Percentiles rank a stretch among this genome's conserved stretches.
Evolutionary conservation across 768 basidiomycete species (phyloP).

Genomic region (Collybia nuda): DNA sequence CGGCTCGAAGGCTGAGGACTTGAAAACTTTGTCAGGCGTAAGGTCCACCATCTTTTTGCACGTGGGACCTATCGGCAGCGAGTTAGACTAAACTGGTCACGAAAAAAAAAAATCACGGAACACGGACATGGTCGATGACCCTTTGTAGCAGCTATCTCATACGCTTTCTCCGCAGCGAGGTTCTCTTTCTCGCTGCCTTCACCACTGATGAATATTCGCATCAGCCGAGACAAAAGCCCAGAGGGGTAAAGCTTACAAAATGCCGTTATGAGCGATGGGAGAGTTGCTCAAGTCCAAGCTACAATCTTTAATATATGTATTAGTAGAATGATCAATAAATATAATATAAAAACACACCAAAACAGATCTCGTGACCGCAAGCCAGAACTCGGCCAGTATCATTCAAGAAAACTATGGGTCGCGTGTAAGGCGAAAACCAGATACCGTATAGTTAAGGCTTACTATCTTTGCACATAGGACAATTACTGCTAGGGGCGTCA

Average conservation of each 20-base stretch:
- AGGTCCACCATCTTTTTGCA: slow-evolving; percentile 70
- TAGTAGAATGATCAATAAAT: not conserved
- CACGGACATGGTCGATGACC: slow-evolving; percentile 58
- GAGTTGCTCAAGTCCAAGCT: slow-evolving; percentile 51
- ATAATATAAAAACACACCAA: slow-evolving; percentile 33
- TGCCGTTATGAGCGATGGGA: slow-evolving; percentile 53
- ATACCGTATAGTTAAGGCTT: not conserved
- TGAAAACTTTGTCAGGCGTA: slow-evolving; percentile 51
- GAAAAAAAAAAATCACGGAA: not conserved
- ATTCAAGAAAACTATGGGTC: slow-evolving; percentile 38
- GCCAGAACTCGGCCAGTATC: slow-evolving; percentile 58
- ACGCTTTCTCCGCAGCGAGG: slow-evolving; percentile 50
- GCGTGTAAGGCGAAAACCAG: too few relatives aligned
- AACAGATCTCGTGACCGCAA: slow-evolving; percentile 71
- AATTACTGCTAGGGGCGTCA: slow-evolving; percentile 44
- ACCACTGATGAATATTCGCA: slow-evolving; percentile 36
- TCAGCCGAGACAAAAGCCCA: not conserved
- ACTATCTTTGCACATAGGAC: slow-evolving; percentile 72
- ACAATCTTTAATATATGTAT: slow-evolving; percentile 42
- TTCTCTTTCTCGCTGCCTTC: slow-evolving; percentile 57
- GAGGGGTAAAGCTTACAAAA: slow-evolving; percentile 57
- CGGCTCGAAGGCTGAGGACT: slow-evolving; percentile 67
- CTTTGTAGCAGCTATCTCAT: slow-evolving; percentile 54
- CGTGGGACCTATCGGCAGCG: slow-evolving; percentile 48
- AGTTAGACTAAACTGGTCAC: not conserved